Base-by-base conservation (phyloP, 1,284 basidiomycete species). In the Tilletia horrida region DNA sequence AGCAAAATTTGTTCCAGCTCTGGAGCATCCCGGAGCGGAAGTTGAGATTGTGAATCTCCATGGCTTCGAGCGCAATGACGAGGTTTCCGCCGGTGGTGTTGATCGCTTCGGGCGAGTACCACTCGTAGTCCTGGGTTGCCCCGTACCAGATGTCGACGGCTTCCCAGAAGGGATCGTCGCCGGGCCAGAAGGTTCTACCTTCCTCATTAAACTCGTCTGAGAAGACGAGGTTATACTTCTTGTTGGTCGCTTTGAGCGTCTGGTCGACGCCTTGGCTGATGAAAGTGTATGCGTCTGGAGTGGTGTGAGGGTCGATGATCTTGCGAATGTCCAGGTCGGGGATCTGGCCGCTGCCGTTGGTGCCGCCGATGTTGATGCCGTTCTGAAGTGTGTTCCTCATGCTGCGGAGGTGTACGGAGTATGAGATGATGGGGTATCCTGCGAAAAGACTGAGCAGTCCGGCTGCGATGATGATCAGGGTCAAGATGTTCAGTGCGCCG, bases 191-290 rank as follows among this genome's bases (percentile, higher is more conserved):
- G 0, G 84, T 84, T 62, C 86, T 77, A 8, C 92, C 93, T 40
- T 89, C 88, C 8, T 79, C 35, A 25, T 65, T 64, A 16, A 96
- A 96, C 83, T 97, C 94, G 82, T 97, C 94, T 67, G 68, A 71
- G 55, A 81, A 81, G 1, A 93, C 89, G 40, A 97, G 87, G 25
- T 83, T 70, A 31, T 72, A 76, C 23, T 65, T 69, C 21, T n/a
- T 13, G 23, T 47, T 47, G 4, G 61, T 44, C 8, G 61, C 73
- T 64, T 81, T 70, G 67, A 75, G 69, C 3, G 66, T 63, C 57
- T 68, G 65, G 31, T 72, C 69, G 13, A 70, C 67, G 31, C 77
- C 81, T 8, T 66, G 62, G 2, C 69, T 69, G 3, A 44, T 71
- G 21, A 69, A 72, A 1, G 50, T 71, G 48, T 67, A 59, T 4